Conservation (phyloP, 108 stramenopile species). For the Heterococcus sp. region DNA sequence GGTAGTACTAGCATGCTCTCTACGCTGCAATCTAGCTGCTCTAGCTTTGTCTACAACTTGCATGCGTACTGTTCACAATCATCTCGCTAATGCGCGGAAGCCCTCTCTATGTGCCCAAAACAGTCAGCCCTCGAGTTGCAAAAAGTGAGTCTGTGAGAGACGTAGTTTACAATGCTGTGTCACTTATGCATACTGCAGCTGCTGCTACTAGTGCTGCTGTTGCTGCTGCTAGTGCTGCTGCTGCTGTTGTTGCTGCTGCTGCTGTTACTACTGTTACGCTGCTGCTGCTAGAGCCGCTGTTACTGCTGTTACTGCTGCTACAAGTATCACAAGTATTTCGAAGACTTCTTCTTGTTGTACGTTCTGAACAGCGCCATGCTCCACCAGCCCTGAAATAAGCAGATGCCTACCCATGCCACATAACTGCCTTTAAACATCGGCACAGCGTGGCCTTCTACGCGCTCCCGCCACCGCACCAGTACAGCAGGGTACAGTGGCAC, state of each 20-base stretch:
- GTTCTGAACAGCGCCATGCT: slow-evolving; percentile 10
- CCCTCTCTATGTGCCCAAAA: too few species aligned
- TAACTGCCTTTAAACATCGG: slow-evolving; percentile 8
- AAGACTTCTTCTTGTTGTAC: slow-evolving; percentile 1
- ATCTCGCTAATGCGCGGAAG: too few species aligned
- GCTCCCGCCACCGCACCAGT: slow-evolving; percentile 4
- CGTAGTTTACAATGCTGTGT: too few species aligned
- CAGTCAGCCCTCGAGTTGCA: too few species aligned
- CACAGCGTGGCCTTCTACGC: slow-evolving; percentile 2
- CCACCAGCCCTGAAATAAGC: slow-evolving; percentile 39
- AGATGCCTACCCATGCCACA: slow-evolving; percentile 34
- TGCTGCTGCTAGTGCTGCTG: background rate
- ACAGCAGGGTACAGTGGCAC: background rate
- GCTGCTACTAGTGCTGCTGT: background rate
- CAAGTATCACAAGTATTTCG: background rate
- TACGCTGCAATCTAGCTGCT: too few species aligned
- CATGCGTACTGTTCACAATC: too few species aligned
- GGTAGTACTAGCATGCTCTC: too few species aligned
- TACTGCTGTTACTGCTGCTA: background rate
- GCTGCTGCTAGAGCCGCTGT: background rate
- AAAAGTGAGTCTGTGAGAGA: too few species aligned
- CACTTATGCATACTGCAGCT: too few species aligned
- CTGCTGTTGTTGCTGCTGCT: background rate
- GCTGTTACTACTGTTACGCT: background rate
- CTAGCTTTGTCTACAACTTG: too few species aligned